phyloP scores from a whole-genome alignment of 176 grass and related monocot species.

The Carex cristatella region DNA sequence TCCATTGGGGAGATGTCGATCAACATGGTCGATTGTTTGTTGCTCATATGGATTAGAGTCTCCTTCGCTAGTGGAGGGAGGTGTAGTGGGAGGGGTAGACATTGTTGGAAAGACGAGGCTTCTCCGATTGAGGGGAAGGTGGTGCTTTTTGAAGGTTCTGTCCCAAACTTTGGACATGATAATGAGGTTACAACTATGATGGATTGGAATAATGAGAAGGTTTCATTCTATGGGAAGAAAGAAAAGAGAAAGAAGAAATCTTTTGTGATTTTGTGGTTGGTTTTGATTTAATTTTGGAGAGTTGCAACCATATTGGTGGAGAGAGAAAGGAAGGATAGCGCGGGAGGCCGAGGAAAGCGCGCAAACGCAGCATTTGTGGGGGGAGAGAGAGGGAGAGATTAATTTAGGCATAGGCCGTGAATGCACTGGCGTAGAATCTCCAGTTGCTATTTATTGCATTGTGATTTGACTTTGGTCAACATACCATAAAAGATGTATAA shows the following conservation, averaged over 20 bases:
- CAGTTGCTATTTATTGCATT: not conserved
- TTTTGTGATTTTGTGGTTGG: not conserved
- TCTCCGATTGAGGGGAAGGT: not conserved
- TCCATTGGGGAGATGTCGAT: conserved; percentile 73
- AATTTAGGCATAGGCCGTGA: not conserved
- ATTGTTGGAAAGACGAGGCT: conserved; percentile 20
- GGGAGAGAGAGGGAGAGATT: not conserved
- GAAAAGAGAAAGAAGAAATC: not conserved
- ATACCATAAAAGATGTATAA: not conserved
- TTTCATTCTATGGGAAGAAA: not conserved
- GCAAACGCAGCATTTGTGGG: conserved; percentile 11
- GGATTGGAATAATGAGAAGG: not conserved
- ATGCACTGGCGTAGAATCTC: not conserved
- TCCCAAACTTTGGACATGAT: conserved; percentile 20
- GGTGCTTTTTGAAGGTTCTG: not conserved
- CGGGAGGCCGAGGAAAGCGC: not conserved
- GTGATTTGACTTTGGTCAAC: not conserved
- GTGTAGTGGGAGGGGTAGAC: not conserved
- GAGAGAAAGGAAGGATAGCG: not conserved
- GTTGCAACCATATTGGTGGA: not conserved
- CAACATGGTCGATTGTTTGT: conserved; percentile 6
- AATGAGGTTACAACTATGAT: not conserved
- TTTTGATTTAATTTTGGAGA: conserved; percentile 3
- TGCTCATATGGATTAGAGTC: conserved; percentile 2
- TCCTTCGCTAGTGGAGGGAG: not conserved